Evolutionary conservation across 176 grass and related monocot species (phyloP), one percentile per base, ranked within the genome.

Genomic region (Oryza brachyantha): DNA sequence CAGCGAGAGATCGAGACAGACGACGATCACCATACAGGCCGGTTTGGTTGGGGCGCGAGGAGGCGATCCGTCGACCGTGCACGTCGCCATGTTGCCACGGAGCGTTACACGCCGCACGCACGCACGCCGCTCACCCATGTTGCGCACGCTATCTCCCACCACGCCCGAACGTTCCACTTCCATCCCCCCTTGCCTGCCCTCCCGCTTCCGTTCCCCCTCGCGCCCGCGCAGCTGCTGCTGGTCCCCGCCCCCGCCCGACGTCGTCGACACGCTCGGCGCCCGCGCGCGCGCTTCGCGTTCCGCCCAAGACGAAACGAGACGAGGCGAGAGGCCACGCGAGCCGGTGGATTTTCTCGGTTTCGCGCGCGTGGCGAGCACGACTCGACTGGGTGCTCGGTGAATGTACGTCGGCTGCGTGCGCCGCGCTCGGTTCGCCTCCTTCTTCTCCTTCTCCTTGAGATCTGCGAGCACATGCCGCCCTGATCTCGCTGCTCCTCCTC

Each of bases 401-500:
- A n/a, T n/a, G n/a, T n/a, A n/a, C n/a, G n/a, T n/a, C n/a, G n/a
- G n/a, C n/a, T n/a, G n/a, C n/a, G n/a, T n/a, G n/a, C n/a, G n/a
- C n/a, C n/a, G n/a, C n/a, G n/a, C n/a, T n/a, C n/a, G n/a, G n/a
- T n/a, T n/a, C n/a, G n/a, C n/a, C n/a, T n/a, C n/a, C n/a, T n/a
- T n/a, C n/a, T 43, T 26, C 4, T 3, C 5, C 24, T 3, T 0
- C 3, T 13, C 8, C 34, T 77, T 34, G 86, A 88, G 68, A 88
- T 88, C 80, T 58, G 74, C 34, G 28, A 27, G 38, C 75, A 83
- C 67, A 64, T 77, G 85, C 25, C 2, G 9, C 19, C 37, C 71
- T 7, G 71, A 31, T 70, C 8, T 64, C 61, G 71, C 57, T 8
- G 38, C 13, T 1, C 76, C 25, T 58, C 31, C n/a, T n/a, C n/a